Conservation (phyloP, 345 rosid species). For the Gossypium rotundifolium region DNA sequence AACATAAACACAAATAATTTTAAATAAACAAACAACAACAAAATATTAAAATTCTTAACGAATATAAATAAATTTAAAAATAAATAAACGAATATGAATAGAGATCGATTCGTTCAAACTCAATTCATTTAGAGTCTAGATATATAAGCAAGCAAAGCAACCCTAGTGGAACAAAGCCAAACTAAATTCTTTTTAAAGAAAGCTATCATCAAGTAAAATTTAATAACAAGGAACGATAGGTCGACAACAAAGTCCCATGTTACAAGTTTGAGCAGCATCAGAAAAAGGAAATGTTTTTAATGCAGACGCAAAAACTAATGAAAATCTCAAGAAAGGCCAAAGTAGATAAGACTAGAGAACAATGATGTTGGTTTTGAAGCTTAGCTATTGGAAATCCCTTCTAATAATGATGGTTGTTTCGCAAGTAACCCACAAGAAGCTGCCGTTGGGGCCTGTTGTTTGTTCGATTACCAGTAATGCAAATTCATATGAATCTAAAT, state of each 20-base stretch:
- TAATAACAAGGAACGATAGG: neutral
- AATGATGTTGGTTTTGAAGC: neutral
- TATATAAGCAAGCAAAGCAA: neutral
- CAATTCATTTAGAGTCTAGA: no score
- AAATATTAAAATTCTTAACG: no score
- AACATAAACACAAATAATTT: no score
- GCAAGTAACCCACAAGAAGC: constrained; percentile 1
- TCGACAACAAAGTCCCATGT: neutral
- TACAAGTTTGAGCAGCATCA: neutral
- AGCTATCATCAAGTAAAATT: no score
- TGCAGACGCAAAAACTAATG: neutral
- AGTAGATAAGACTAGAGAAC: neutral
- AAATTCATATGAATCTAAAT: neutral
- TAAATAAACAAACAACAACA: no score
- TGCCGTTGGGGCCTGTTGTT: neutral
- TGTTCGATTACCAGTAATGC: neutral
- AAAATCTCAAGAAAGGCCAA: neutral
- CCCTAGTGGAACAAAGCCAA: neutral
- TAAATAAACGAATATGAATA: no score
- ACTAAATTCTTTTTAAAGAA: no score
- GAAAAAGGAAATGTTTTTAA: neutral
- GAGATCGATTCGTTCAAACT: no score
- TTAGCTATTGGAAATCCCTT: neutral
- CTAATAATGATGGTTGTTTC: constrained; percentile 1
- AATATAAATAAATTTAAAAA: no score